Conservation (phyloP, 495 filamentous ascomycete species). For the Pseudotulostoma volvatum region DNA sequence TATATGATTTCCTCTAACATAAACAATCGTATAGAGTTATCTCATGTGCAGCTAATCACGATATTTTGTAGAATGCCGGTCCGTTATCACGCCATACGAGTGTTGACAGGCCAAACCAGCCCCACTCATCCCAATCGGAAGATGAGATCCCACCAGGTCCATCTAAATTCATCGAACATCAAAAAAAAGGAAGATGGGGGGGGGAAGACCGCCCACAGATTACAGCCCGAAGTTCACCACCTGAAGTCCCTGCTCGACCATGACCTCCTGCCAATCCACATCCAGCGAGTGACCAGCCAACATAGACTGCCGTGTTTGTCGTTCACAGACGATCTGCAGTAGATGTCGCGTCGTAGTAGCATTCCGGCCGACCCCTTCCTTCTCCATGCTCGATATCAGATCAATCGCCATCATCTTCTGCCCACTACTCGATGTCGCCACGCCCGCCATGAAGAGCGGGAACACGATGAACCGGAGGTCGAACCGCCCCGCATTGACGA, state of each 20-base stretch:
- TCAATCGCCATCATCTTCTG: slow-evolving; percentile 35
- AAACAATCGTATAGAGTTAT: too few species aligned
- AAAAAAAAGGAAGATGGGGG: too few species aligned
- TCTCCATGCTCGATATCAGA: slow-evolving; percentile 33
- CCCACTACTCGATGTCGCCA: slow-evolving; percentile 21
- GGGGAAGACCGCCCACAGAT: too few species aligned
- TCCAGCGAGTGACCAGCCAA: slow-evolving; percentile 20
- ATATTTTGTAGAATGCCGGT: too few species aligned
- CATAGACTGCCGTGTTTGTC: slow-evolving; percentile 24
- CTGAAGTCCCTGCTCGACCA: slow-evolving; percentile 23
- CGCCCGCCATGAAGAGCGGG: slow-evolving; percentile 40
- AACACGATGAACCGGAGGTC: slow-evolving; percentile 36
- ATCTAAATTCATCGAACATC: too few species aligned
- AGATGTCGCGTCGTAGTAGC: slow-evolving; percentile 30
- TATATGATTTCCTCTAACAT: too few species aligned
- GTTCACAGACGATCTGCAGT: slow-evolving; percentile 34
- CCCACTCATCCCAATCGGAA: too few species aligned
- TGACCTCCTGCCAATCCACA: slow-evolving; percentile 32
- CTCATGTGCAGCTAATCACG: too few species aligned
- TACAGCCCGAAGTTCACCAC: slow-evolving; percentile 30
- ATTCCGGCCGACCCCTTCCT: slow-evolving; percentile 34
- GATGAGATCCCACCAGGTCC: too few species aligned
- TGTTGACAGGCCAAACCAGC: too few species aligned
- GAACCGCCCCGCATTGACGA: slow-evolving; percentile 13
- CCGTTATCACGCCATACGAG: too few species aligned